Percentiles rank a stretch among this genome's conserved stretches.
These are phyloP conservation scores for Lentinula sp. DNA, from an alignment of 768 basidiomycete species.

Conservation along the genomic window DNA sequence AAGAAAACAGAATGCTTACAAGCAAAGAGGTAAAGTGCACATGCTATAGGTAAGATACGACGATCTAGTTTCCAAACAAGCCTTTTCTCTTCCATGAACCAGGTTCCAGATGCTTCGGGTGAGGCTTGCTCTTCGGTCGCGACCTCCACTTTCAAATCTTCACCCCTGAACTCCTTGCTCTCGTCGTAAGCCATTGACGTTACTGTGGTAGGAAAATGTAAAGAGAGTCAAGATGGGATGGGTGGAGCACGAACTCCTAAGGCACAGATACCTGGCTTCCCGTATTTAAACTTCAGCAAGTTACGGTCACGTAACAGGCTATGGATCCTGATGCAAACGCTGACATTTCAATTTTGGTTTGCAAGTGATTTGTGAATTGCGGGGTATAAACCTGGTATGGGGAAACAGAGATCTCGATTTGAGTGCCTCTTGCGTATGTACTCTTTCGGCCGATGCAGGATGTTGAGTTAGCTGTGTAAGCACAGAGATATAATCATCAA, in stretches of 20 bases:
- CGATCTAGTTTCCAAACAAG: slow-evolving; percentile 61
- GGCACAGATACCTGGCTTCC: background rate
- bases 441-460: background rate
- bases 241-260: background rate
- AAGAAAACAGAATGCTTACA: slow-evolving; percentile 38
- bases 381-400: background rate
- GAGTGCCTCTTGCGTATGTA: background rate
- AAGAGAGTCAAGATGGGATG: background rate
- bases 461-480: background rate
- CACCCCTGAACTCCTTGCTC: slow-evolving; percentile 1
- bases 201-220: background rate
- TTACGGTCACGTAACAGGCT: background rate
- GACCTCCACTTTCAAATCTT: slow-evolving; percentile 4
- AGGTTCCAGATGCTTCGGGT: background rate
- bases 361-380: background rate
- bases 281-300: background rate
- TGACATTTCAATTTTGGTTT: background rate
- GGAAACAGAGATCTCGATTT: background rate
- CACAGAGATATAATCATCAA: background rate
- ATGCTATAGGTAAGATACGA: slow-evolving; percentile 66
- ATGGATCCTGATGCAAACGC: background rate
- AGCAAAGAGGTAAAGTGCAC: slow-evolving; percentile 71
- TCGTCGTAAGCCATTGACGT: background rate
- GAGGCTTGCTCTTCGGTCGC: background rate
- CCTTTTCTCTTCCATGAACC: slow-evolving; percentile 34